phyloP scores from a whole-genome alignment of 2,329 filamentous ascomycete species.

The Ophiostoma sp. region DNA sequence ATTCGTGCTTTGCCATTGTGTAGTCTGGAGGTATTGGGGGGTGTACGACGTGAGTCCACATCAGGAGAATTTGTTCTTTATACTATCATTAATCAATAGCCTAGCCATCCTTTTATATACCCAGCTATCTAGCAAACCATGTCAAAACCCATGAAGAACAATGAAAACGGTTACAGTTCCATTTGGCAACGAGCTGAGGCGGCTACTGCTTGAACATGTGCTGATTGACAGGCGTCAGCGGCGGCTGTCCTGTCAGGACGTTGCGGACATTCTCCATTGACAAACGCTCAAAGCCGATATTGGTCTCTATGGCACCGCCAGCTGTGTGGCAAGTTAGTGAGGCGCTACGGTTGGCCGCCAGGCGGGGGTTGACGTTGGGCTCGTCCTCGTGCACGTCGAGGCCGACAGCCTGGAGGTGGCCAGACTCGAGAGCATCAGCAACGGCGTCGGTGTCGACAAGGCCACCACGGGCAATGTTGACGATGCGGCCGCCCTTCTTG shows the following conservation, averaged over 20 bases:
- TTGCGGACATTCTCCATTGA: slow-evolving; percentile 50
- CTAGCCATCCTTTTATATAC: not conserved
- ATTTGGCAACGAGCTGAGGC: not conserved
- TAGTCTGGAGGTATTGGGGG: slow-evolving; percentile 24
- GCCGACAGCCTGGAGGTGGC: slow-evolving; percentile 41
- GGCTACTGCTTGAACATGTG: slow-evolving; percentile 37
- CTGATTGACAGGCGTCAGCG: slow-evolving; percentile 49
- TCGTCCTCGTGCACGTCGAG: slow-evolving; percentile 50
- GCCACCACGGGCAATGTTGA: slow-evolving; percentile 55
- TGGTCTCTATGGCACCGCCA: slow-evolving; percentile 50
- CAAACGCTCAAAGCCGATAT: slow-evolving; percentile 48
- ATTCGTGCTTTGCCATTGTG: slow-evolving; percentile 50
- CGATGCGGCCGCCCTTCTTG: slow-evolving; percentile 46
- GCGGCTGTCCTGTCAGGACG: slow-evolving; percentile 36
- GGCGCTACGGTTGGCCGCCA: slow-evolving; percentile 44
- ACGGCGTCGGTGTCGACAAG: slow-evolving; percentile 39
- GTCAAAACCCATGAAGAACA: not conserved
- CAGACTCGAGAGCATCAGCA: slow-evolving; percentile 43
- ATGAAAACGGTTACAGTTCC: not conserved
- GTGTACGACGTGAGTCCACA: too few species aligned
- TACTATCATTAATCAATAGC: not conserved
- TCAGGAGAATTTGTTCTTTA: not conserved
- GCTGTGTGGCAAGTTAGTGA: slow-evolving; percentile 50
- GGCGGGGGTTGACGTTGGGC: slow-evolving; percentile 36
- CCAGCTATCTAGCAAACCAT: not conserved